Conservation (phyloP, 2,329 filamentous ascomycete species). For the Fusarium mundagurra region DNA sequence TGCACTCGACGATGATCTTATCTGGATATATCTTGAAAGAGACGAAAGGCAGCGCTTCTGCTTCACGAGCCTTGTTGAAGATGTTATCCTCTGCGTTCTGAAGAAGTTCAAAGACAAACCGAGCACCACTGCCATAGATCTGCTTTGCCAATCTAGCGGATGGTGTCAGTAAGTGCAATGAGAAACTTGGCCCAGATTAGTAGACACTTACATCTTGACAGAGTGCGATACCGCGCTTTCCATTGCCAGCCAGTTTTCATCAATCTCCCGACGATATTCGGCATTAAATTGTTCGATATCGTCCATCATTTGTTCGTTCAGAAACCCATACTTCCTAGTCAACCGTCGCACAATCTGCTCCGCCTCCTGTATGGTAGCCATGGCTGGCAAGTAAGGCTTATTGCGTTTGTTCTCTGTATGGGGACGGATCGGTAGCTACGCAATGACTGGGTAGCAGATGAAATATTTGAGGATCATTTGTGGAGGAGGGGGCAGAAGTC, state of each 20-base stretch:
- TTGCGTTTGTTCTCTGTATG: neutral
- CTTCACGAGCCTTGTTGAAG: accelerated
- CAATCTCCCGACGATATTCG: accelerated
- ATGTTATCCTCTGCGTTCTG: neutral
- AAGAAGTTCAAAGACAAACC: neutral
- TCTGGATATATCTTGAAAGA: neutral
- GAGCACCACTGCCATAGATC: neutral
- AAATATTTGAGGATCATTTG: neutral
- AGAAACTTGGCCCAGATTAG: neutral
- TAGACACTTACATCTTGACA: neutral
- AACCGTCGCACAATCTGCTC: neutral
- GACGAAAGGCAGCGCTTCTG: neutral
- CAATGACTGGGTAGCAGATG: neutral
- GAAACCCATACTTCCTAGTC: neutral
- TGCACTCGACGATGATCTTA: neutral
- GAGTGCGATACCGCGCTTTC: accelerated
- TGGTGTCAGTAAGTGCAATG: neutral
- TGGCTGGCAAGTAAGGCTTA: neutral
- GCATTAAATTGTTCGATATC: neutral
- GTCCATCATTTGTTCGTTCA: neutral
- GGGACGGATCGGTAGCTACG: neutral
- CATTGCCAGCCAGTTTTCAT: neutral
- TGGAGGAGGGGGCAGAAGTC: neutral
- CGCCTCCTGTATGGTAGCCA: neutral
- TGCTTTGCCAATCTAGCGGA: neutral